These are phyloP conservation scores for Fennellomyces sp. DNA, from an alignment of 371 early-diverging fungal genomes.

Conservation along the genomic window DNA sequence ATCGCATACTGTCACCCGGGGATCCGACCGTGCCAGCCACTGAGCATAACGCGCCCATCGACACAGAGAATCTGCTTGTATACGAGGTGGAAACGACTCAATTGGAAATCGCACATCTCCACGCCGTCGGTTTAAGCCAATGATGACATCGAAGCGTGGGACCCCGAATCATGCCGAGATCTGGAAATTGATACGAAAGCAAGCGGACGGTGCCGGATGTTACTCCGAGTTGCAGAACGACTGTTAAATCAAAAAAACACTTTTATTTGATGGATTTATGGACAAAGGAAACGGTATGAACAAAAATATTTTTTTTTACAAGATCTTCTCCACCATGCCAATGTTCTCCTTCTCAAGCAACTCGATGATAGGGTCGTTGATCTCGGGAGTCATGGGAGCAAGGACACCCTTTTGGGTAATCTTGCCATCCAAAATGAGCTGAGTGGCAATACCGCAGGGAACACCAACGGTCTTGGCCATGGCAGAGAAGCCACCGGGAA, in stretches of 20 bases:
- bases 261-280: background rate
- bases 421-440: conserved; percentile 88
- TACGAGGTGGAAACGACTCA: too few species aligned
- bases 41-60: too few species aligned
- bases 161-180: conserved; percentile 5
- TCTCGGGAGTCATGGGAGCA: conserved; percentile 90
- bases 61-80: too few species aligned
- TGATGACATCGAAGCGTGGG: background rate
- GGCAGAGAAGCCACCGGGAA: conserved; percentile 86
- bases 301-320: conserved; percentile 56
- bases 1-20: too few species aligned
- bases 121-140: background rate
- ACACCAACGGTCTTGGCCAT: conserved; percentile 99
- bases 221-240: background rate
- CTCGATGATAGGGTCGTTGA: conserved; percentile 90
- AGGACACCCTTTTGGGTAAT: conserved; percentile 81
- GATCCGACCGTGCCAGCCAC: background rate
- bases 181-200: background rate
- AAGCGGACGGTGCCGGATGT: background rate
- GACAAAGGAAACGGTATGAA: background rate
- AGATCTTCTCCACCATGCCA: conserved; percentile 80
- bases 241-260: background rate
- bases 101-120: too few species aligned
- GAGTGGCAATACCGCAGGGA: conserved; percentile 95
- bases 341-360: conserved; percentile 89